Conservation (phyloP, 164 flowering plant species). For the Magnolia officinalis region DNA sequence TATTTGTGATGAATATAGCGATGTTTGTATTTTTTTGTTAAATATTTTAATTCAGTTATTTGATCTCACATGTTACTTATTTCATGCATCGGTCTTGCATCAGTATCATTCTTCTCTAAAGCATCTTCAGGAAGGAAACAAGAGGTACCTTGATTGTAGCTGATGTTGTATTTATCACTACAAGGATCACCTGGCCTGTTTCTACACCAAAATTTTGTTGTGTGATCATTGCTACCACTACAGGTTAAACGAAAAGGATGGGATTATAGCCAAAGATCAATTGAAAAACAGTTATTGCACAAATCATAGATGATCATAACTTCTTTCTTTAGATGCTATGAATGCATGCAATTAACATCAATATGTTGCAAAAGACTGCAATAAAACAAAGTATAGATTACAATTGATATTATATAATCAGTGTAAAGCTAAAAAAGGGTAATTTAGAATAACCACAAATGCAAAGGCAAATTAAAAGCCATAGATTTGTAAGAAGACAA, state of each 20-base stretch:
- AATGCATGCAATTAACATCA: too few relatives aligned
- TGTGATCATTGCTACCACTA: constrained; percentile 96
- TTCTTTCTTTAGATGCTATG: neutral
- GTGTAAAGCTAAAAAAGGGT: neutral
- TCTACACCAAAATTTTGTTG: constrained; percentile 98
- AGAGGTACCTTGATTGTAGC: constrained; percentile 63
- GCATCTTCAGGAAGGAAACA: neutral
- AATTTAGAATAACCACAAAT: neutral
- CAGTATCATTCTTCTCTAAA: too few relatives aligned
- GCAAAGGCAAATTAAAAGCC: neutral
- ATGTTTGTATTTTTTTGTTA: too few relatives aligned
- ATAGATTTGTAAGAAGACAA: neutral
- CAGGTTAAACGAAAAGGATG: constrained; percentile 16
- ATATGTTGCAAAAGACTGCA: neutral
- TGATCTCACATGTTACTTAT: too few relatives aligned
- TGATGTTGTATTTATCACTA: constrained; percentile 63
- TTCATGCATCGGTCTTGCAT: too few relatives aligned
- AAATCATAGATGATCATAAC: neutral
- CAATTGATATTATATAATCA: neutral
- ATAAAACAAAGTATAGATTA: neutral
- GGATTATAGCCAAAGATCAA: neutral
- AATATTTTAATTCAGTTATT: too few relatives aligned
- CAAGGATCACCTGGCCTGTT: constrained; percentile 93
- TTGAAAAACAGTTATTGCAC: neutral
- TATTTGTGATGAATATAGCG: too few relatives aligned